Evolutionary conservation across 345 rosid genomes (phyloP).

Genomic region (Sonneratia alba): DNA sequence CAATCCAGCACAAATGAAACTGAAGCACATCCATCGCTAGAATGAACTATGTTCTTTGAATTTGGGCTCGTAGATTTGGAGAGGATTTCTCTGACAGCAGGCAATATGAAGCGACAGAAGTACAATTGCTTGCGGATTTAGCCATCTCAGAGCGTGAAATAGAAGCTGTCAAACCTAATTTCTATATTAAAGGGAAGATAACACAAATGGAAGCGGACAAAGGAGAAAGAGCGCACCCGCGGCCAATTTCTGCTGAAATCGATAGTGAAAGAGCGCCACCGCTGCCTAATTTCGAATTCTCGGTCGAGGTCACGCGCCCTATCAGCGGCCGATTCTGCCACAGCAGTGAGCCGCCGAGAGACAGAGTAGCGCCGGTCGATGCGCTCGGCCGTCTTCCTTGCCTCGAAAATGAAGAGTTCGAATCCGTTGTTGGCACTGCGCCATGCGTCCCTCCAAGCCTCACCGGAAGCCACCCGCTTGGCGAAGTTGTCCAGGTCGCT

Average conservation of each 20-base stretch:
- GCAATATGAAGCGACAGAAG: neutral
- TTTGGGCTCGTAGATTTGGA: neutral
- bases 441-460: slow-evolving; percentile 72
- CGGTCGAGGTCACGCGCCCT: slow-evolving; percentile 76
- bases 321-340: slow-evolving; percentile 42
- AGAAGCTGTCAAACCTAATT: neutral
- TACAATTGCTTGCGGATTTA: neutral
- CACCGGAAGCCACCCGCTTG: slow-evolving; percentile 45
- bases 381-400: slow-evolving; percentile 76
- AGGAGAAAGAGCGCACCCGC: slow-evolving; percentile 36
- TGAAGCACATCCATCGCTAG: neutral
- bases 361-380: slow-evolving; percentile 70
- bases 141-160: neutral
- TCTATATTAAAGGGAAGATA: neutral
- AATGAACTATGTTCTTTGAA: neutral
- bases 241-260: slow-evolving; percentile 82
- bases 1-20: neutral
- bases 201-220: neutral
- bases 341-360: slow-evolving; percentile 50
- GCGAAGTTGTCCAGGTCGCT: slow-evolving; percentile 58
- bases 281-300: slow-evolving; percentile 50
- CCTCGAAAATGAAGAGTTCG: slow-evolving; percentile 69
- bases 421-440: slow-evolving; percentile 72
- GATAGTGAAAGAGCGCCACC: slow-evolving; percentile 52
- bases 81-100: neutral